These are phyloP conservation scores for Keithomyces neogunnii DNA, from an alignment of 2,329 filamentous ascomycete genomes.

Conservation along the genomic window DNA sequence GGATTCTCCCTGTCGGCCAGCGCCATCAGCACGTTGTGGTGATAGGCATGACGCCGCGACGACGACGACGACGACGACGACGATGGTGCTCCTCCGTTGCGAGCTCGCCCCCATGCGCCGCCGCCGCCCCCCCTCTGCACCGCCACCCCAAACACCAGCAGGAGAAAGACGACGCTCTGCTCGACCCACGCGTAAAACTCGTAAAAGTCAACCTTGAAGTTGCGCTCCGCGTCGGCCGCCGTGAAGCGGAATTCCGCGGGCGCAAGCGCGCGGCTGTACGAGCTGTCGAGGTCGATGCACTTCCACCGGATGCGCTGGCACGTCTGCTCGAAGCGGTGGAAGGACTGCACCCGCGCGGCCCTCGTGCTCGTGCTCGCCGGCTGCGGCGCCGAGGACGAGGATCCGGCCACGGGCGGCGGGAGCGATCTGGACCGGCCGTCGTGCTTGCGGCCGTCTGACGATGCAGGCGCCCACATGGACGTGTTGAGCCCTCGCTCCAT, in stretches of 20 bases:
- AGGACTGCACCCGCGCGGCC: conserved; percentile 27
- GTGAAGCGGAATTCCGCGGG: conserved; percentile 26
- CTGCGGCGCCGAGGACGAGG: not conserved
- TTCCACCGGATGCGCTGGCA: conserved; percentile 56
- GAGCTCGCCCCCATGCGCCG: too few species aligned
- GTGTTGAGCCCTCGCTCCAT: conserved; percentile 4
- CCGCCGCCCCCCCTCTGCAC: conserved; percentile 25
- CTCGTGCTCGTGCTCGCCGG: not conserved
- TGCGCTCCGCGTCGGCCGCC: conserved; percentile 45
- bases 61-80: not conserved
- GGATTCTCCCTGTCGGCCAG: conserved; percentile 50
- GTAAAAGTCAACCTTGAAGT: conserved; percentile 73
- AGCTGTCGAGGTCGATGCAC: conserved; percentile 48
- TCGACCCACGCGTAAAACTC: conserved; percentile 69
- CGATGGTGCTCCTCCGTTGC: too few species aligned
- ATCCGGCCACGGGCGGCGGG: not conserved
- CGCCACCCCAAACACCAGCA: conserved; percentile 53
- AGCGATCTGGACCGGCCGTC: conserved; percentile 4
- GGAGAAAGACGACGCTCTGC: conserved; percentile 57
- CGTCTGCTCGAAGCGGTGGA: conserved; percentile 51
- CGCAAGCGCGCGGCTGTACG: conserved; percentile 42
- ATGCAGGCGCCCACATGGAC: conserved; percentile 8
- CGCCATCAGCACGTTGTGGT: conserved; percentile 59
- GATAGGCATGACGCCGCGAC: conserved; percentile 44
- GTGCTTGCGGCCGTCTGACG: not conserved